Evolutionary conservation across 2,329 filamentous ascomycete species (phyloP).

Genomic region (Fusarium sublunatum): DNA sequence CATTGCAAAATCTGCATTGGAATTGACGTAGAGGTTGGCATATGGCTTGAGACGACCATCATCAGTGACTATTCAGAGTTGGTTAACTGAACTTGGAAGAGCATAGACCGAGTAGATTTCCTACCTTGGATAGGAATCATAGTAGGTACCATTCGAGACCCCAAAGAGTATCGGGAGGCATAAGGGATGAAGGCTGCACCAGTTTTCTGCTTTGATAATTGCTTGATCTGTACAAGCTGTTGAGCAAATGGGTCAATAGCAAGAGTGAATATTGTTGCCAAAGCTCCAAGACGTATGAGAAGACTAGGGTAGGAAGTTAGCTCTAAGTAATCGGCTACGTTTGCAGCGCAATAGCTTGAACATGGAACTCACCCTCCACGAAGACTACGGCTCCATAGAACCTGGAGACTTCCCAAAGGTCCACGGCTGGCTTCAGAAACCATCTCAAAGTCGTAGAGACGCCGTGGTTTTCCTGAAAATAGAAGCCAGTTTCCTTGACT

Average conservation of each 20-base stretch:
- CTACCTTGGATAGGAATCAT: background rate
- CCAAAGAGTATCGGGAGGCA: slow-evolving; percentile 19
- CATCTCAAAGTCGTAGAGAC: slow-evolving; percentile 30
- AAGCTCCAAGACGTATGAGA: slow-evolving; percentile 24
- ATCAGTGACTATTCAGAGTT: slow-evolving; percentile 2
- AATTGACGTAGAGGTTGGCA: background rate
- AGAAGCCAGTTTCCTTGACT: slow-evolving; percentile 34
- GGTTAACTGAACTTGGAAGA: background rate
- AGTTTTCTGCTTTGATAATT: background rate
- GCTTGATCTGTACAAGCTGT: slow-evolving; percentile 23
- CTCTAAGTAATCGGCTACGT: background rate
- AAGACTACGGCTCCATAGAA: slow-evolving; percentile 11
- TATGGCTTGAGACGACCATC: slow-evolving; percentile 2
- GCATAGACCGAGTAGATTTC: background rate
- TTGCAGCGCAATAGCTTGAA: too few relatives aligned
- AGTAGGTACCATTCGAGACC: background rate
- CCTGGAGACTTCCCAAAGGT: slow-evolving; percentile 20
- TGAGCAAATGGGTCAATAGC: slow-evolving; percentile 33
- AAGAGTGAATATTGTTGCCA: slow-evolving; percentile 26
- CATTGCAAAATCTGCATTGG: slow-evolving; percentile 26
- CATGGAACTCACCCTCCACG: slow-evolving; percentile 11
- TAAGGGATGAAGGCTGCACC: slow-evolving; percentile 5
- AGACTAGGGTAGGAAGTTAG: background rate
- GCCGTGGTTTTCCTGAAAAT: slow-evolving; percentile 15
- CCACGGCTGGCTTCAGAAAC: slow-evolving; percentile 28